These are phyloP conservation scores for Geosmithia morbida DNA, from an alignment of 2,329 filamentous ascomycete species.

Conservation along the genomic window DNA sequence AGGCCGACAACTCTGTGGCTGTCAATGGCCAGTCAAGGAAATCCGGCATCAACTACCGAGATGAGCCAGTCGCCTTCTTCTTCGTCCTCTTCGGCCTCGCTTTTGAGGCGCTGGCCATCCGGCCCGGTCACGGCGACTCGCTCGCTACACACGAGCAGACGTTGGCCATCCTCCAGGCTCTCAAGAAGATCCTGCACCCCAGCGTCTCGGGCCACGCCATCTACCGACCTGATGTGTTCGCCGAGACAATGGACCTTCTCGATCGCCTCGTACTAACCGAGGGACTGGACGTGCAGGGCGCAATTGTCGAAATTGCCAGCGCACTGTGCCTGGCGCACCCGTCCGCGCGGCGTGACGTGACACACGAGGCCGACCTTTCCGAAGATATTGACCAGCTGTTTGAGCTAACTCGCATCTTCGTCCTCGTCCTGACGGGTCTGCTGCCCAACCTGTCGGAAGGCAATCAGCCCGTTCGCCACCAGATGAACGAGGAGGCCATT, in stretches of 20 bases:
- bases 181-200: constrained; percentile 90
- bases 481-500: constrained; percentile 77
- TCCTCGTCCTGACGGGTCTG: constrained; percentile 76
- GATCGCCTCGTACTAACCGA: constrained; percentile 89
- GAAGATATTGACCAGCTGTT: constrained; percentile 98
- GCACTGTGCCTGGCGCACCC: constrained; percentile 85
- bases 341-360: constrained; percentile 47
- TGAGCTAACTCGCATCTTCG: constrained; percentile 90
- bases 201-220: constrained; percentile 93
- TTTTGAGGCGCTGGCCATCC: constrained; percentile 85
- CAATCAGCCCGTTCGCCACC: constrained; percentile 52
- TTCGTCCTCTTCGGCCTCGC: constrained; percentile 95
- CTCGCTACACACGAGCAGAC: constrained; percentile 65
- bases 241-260: constrained; percentile 91
- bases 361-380: constrained; percentile 64
- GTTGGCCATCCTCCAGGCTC: constrained; percentile 73
- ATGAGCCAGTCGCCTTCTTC: constrained; percentile 97
- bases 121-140: constrained; percentile 35
- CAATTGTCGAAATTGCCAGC: constrained; percentile 88
- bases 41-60: constrained; percentile 88
- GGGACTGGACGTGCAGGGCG: constrained; percentile 71
- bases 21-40: constrained; percentile 31
- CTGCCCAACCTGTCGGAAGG: constrained; percentile 67
- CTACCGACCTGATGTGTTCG: constrained; percentile 89
- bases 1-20: constrained; percentile 27